Base-by-base conservation (phyloP, 2,329 filamentous ascomycete genomes). In the Gnomoniopsis sp. region DNA sequence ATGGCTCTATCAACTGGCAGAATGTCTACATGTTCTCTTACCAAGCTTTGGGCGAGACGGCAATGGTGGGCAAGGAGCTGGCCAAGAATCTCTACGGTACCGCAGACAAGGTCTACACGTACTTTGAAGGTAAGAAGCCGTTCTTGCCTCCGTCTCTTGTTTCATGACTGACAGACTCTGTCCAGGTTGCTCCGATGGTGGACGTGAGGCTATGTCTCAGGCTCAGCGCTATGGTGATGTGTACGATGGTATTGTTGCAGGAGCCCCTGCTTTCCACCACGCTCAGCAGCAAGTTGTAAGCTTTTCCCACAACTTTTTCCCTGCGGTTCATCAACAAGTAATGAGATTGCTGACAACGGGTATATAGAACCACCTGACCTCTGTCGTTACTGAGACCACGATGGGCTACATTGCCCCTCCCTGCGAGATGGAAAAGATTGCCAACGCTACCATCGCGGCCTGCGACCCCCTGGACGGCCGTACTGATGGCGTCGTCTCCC, bases 381-480 rank as follows among this genome's bases (percentile, higher is more conserved):
- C 73, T 1, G 68, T 67, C 26, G 67, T 69, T 0, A 70, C 77
- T 1, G 75, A 79, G 63, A 57, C 75, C 21, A 75, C 70, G 0
- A 55, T 73, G 22, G 71, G 70, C 55, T 78, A 79, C 62, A 74
- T 71, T 58, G 75, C 77, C 2, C 71, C 74, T 2, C 70, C 78
- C 1, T 77, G 75, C 47, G 79, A 80, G 52, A 64, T 84, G 15
- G 70, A 74, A 6, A 77, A 76, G 64, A 83, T 84, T 49, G 74
- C 80, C 21, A 84, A 83, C 64, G 71, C 74, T 43, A 85, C 82
- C 6, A 83, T 85, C 49, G 70, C 71, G 1, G 76, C 76, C 38
- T 86, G 83, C 53, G 82, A 86, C 61, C 70, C 75, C 8, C 71
- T 86, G 6, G 83, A 86, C 57, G 82, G 83, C 6, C 73, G 74